Evolutionary conservation across 1,284 basidiomycete genomes (phyloP).

Genomic region (Sanghuangporus weigelae): DNA sequence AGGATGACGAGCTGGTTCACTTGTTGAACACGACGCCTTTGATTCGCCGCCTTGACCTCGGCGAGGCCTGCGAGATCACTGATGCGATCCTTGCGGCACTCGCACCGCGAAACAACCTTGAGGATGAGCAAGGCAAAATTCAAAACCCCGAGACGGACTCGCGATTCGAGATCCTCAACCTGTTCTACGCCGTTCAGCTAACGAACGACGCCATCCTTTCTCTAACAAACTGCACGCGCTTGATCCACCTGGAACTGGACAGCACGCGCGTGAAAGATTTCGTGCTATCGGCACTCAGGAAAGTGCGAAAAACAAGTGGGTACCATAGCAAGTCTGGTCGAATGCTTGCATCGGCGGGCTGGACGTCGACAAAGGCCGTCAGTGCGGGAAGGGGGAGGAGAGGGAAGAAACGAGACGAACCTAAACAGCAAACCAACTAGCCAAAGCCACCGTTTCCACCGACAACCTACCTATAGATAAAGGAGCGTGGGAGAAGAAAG

Average conservation of each 20-base stretch:
- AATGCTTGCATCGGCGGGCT: too few species aligned
- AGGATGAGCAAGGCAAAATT: constrained; percentile 12
- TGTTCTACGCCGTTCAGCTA: constrained; percentile 65
- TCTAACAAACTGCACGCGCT: constrained; percentile 63
- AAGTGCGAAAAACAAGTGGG: too few species aligned
- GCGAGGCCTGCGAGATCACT: constrained; percentile 72
- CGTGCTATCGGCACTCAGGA: too few species aligned
- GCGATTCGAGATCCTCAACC: constrained; percentile 64
- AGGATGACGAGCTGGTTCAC: constrained; percentile 66
- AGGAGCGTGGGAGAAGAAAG: too few species aligned
- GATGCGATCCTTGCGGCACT: constrained; percentile 66
- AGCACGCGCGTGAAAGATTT: constrained; percentile 74
- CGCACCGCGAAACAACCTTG: constrained; percentile 39
- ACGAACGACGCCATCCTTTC: constrained; percentile 56
- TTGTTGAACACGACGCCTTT: constrained; percentile 67
- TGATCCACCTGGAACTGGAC: constrained; percentile 71
- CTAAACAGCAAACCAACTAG: too few species aligned
- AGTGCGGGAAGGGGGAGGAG: too few species aligned
- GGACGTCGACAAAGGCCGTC: too few species aligned
- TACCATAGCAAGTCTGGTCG: too few species aligned
- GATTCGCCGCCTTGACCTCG: constrained; percentile 78
- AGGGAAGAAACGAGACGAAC: too few species aligned
- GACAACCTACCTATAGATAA: too few species aligned
- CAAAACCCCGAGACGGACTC: constrained; percentile 43
- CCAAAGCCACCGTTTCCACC: too few species aligned